phyloP scores from a whole-genome alignment of 345 rosid genomes.

The Ailanthus altissimus region DNA sequence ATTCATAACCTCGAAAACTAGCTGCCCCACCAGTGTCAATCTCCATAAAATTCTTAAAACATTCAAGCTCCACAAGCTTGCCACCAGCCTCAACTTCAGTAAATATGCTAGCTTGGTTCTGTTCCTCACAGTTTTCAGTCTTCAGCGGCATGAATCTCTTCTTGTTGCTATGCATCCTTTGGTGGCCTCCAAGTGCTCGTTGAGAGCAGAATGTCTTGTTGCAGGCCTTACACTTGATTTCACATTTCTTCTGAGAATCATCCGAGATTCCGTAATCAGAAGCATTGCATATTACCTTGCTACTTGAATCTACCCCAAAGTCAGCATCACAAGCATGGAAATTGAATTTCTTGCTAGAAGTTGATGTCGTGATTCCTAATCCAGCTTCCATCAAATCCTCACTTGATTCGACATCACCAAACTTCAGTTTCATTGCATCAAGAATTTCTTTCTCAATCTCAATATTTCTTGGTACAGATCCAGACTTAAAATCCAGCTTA shows the following conservation, averaged over 20 bases:
- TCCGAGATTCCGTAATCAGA: slow-evolving; percentile 18
- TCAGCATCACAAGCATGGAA: slow-evolving; percentile 23
- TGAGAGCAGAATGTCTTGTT: slow-evolving; percentile 44
- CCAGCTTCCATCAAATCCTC: slow-evolving; percentile 26
- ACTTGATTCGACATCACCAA: slow-evolving; percentile 21
- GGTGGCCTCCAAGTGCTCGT: slow-evolving; percentile 73
- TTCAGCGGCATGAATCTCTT: slow-evolving; percentile 18
- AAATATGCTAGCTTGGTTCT: not conserved
- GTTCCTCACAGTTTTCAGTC: slow-evolving; percentile 19
- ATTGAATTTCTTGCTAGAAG: slow-evolving; percentile 22
- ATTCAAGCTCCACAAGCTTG: slow-evolving; percentile 20
- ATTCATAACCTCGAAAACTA: slow-evolving; percentile 5
- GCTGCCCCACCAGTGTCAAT: slow-evolving; percentile 25
- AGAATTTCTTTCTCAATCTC: slow-evolving; percentile 19
- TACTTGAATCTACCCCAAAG: slow-evolving; percentile 2
- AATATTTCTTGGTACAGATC: slow-evolving; percentile 10
- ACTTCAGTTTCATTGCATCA: slow-evolving; percentile 6
- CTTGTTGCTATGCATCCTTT: slow-evolving; percentile 46
- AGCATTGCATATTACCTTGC: not conserved
- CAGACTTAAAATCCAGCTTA: slow-evolving; percentile 20
- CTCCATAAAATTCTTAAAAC: slow-evolving; percentile 19
- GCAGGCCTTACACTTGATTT: slow-evolving; percentile 53
- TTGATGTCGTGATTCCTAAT: slow-evolving; percentile 17
- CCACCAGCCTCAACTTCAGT: slow-evolving; percentile 21
- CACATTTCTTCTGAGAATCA: slow-evolving; percentile 17